Conservation (phyloP, 2,329 filamentous ascomycete species). For the Dothideomycetes sp. region DNA sequence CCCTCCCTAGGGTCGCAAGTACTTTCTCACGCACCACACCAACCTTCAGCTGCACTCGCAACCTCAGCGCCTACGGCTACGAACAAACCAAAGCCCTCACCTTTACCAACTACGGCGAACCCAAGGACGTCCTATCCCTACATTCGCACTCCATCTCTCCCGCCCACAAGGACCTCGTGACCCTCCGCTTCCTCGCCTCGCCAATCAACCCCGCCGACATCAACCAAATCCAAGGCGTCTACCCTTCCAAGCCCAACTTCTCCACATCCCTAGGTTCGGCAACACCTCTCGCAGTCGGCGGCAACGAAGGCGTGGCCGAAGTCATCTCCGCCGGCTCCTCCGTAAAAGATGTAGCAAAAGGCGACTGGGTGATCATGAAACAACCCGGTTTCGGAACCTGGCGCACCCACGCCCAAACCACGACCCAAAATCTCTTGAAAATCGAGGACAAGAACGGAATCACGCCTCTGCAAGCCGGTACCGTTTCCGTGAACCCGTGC, state of each 20-base stretch:
- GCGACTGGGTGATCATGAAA: conserved; percentile 92
- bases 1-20: no score
- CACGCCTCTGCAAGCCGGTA: conserved; percentile 69
- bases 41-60: conserved; percentile 22
- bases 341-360: conserved; percentile 55
- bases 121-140: conserved; percentile 58
- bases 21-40: background rate
- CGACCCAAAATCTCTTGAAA: conserved; percentile 52
- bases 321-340: conserved; percentile 61
- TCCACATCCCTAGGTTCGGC: conserved; percentile 66
- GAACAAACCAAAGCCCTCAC: conserved; percentile 76
- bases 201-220: conserved; percentile 97
- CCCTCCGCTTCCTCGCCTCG: conserved; percentile 78
- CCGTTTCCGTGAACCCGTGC: conserved; percentile 84
- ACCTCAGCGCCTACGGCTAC: conserved; percentile 61
- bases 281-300: conserved; percentile 66
- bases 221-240: conserved; percentile 95
- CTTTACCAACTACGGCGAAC: conserved; percentile 66
- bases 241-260: conserved; percentile 76
- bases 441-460: conserved; percentile 63
- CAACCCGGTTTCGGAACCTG: conserved; percentile 81
- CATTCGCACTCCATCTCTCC: conserved; percentile 72
- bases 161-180: conserved; percentile 59
- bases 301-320: conserved; percentile 91
- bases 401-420: conserved; percentile 75